phyloP scores from a whole-genome alignment of 2,329 filamentous ascomycete species.

The Aphanoascus verrucosus region DNA sequence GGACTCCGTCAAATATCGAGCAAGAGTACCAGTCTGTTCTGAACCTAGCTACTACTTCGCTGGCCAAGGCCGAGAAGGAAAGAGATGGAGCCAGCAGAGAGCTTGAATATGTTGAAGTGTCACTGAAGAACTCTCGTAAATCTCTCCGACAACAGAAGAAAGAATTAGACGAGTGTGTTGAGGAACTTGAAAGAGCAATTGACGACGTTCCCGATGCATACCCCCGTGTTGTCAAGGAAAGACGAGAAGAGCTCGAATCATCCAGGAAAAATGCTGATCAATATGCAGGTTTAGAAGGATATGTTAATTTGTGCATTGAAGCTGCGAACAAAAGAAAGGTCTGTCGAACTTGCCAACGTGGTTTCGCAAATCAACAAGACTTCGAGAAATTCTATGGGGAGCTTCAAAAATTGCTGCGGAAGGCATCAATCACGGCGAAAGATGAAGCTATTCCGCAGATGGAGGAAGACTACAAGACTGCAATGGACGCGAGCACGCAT shows the following conservation, averaged over 20 bases:
- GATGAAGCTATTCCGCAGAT: conserved; percentile 53
- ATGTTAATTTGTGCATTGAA: conserved; percentile 58
- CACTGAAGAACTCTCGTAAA: conserved; percentile 55
- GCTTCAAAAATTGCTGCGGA: conserved; percentile 48
- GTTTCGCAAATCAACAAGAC: conserved; percentile 52
- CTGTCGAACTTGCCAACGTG: conserved; percentile 65
- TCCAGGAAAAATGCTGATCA: conserved; percentile 56
- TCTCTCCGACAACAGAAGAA: conserved; percentile 53
- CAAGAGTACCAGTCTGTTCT: conserved; percentile 55
- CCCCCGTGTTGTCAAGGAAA: conserved; percentile 42
- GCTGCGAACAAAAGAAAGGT: conserved; percentile 56
- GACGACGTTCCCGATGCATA: conserved; percentile 44
- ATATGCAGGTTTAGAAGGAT: conserved; percentile 56
- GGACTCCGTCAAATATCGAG: conserved; percentile 62
- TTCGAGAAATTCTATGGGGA: conserved; percentile 54
- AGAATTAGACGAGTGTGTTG: conserved; percentile 53
- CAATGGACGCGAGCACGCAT: conserved; percentile 53
- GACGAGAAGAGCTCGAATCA: conserved; percentile 43
- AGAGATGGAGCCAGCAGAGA: conserved; percentile 62
- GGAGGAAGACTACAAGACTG: conserved; percentile 51
- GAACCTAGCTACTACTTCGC: conserved; percentile 45
- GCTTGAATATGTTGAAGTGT: conserved; percentile 65
- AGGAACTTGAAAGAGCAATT: conserved; percentile 50
- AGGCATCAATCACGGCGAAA: conserved; percentile 42
- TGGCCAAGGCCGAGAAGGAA: conserved; percentile 56